Base-by-base conservation (phyloP, 2,329 filamentous ascomycete species). In the Aspergillus transmontanensis region DNA sequence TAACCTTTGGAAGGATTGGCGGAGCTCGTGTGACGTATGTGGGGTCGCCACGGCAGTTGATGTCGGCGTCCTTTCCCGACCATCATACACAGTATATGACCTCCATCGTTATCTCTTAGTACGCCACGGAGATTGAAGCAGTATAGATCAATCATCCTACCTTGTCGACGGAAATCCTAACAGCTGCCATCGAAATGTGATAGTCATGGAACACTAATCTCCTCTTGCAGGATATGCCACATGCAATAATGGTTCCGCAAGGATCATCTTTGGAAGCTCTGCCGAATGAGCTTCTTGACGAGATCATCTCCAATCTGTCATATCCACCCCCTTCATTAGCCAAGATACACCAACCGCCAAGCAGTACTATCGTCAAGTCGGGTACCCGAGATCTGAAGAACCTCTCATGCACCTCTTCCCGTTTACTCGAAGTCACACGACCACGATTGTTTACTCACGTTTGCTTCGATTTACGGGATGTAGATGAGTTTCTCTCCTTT, bases 231-330 rank as follows among this genome's bases (percentile, higher is more conserved):
- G 45, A 36, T 66, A 58, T 58, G 43, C 58, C 26, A 6, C 19
- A 51, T 32, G 45, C 45, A 12, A 69, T 60, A 53, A 68, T 69
- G 66, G 60, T 68, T 57, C 53, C 53, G 56, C 61, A 28, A 58
- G 55, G 41, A 45, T 72, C 68, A 68, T 71, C 48, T 62, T 79
- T 60, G 68, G 77, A 57, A 67, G 63, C 26, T 73, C 81, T 91
- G 23, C 89, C 88, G 2, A 86, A 85, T 65, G 89, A 91, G 76
- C 77, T 91, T 53, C 76, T 89, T 26, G 73, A 83, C 58, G 80
- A 85, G 3, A 84, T 90, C 66, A 80, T 90, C 68, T 76, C 75
- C n/a, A 83, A 82, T 69, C 79, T 90, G 54, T 82, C 85, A 67
- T 69, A 70, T 0, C 72, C 79, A 2, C 80, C 85, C 11, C 83